Evolutionary conservation across 805 yeast genomes (phyloP), one percentile per base, ranked within the genome.

Genomic region (Lachancea dasiensis): DNA sequence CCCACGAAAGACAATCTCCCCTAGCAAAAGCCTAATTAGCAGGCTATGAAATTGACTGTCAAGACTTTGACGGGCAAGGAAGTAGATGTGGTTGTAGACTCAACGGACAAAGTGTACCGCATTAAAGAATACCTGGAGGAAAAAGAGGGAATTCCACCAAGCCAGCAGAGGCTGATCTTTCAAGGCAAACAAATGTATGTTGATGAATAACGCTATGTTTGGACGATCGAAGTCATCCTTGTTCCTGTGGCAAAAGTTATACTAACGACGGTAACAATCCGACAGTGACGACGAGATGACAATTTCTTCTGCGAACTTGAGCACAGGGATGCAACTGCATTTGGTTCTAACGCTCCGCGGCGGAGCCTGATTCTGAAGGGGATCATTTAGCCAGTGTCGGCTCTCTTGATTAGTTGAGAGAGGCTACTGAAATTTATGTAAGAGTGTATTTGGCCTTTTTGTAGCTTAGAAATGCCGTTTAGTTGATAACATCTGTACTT

Each of bases 141-240:
- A 56, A 86, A 86, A 52, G 97, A 90, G 60, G 98, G 97, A 2
- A 90, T 90, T 39, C 96, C 97, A 2, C 97, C 97, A 8, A 78
- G 84, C 21, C 98, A 90, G 64, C 98, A 92, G 63, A 76, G 95
- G 49, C 76, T 90, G 48, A 81, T 90, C 52, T 86, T 75, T 63
- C 79, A 83, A 39, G 98, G 98, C 15, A 84, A 86, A 49, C 97
- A 90, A 66, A 73, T 90, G 81, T 75, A 66, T 58, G 83, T 70
- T 18, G n/a, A n/a, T n/a, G n/a, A n/a, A n/a, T n/a, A n/a, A n/a
- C n/a, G n/a, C n/a, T n/a, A n/a, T n/a, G n/a, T n/a, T n/a, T n/a
- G n/a, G n/a, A n/a, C n/a, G n/a, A n/a, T n/a, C n/a, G n/a, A n/a
- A n/a, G n/a, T n/a, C n/a, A n/a, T n/a, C n/a, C n/a, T n/a, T n/a